Evolutionary conservation across 371 early-diverging fungal species (phyloP).

Genomic region (Cokeromyces recurvatus): DNA sequence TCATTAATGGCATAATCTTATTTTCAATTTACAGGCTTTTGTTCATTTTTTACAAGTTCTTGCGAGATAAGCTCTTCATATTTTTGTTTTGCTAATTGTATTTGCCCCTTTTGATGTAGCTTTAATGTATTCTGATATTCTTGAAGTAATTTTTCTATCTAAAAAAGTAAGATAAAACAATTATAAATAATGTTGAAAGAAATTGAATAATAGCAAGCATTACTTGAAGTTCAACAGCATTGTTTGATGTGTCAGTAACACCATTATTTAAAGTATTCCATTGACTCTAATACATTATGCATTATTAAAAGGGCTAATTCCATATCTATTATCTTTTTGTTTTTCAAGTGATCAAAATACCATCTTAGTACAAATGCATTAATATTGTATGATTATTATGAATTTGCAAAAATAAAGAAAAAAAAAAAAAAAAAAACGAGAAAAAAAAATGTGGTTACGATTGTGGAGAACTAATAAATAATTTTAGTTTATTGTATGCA

Average conservation of each 20-base stretch:
- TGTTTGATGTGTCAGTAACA: slow-evolving; percentile 12
- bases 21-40: slow-evolving; percentile 23
- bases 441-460: too few species aligned
- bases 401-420: too few species aligned
- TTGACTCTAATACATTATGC: slow-evolving; percentile 7
- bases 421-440: too few species aligned
- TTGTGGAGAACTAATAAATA: too few species aligned
- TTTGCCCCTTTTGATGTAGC: slow-evolving; percentile 42
- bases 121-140: slow-evolving; percentile 46
- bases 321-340: too few species aligned
- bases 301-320: too few species aligned
- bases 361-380: too few species aligned
- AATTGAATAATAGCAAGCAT: neutral
- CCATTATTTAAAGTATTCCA: slow-evolving; percentile 37
- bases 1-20: neutral
- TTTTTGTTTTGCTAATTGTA: slow-evolving; percentile 32
- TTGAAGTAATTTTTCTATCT: slow-evolving; percentile 50
- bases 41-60: slow-evolving; percentile 36
- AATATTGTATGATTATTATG: too few species aligned
- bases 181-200: too few species aligned
- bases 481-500: too few species aligned
- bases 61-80: slow-evolving; percentile 44
- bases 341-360: too few species aligned
- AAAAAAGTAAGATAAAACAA: too few species aligned
- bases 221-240: slow-evolving; percentile 35